These are phyloP conservation scores for Saposhnikovia divaricata DNA, from an alignment of 129 eudicot species.

Conservation along the genomic window DNA sequence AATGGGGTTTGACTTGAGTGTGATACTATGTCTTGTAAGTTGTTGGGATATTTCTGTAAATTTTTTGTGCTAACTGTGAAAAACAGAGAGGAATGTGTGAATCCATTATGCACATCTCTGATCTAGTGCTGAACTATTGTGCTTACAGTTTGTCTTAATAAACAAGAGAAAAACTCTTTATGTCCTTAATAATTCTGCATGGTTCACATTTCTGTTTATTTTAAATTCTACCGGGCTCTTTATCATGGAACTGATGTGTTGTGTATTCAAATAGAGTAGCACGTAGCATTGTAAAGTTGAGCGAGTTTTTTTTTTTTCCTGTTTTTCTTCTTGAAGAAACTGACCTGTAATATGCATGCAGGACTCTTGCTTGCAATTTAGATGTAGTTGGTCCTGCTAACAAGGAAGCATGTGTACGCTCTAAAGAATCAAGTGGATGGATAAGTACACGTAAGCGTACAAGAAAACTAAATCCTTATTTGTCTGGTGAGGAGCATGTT, in stretches of 20 bases:
- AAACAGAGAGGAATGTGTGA: not conserved
- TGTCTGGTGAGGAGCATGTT: too few relatives aligned
- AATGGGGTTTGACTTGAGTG: not conserved
- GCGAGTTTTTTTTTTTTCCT: too few relatives aligned
- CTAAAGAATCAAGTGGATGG: constrained; percentile 49
- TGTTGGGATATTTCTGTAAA: not conserved
- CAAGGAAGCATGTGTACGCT: constrained; percentile 13
- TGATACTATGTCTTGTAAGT: not conserved
- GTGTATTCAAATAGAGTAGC: not conserved
- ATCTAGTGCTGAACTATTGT: not conserved
- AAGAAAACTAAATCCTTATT: constrained; percentile 15
- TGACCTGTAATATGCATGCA: constrained; percentile 19
- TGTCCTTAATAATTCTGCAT: not conserved
- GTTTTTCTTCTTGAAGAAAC: not conserved
- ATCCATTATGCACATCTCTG: not conserved
- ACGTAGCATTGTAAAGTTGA: not conserved
- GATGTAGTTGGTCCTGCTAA: constrained; percentile 15
- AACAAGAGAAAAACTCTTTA: not conserved
- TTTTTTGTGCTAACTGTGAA: not conserved
- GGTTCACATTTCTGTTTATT: not conserved
- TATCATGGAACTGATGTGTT: not conserved
- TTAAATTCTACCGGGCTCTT: not conserved
- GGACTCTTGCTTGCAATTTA: constrained; percentile 22
- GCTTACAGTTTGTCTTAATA: not conserved
- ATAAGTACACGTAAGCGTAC: constrained; percentile 37